Evolutionary conservation across 169 alveolate genomes (phyloP), one percentile per base, ranked within the genome.

Genomic region (Plasmodium coatneyi): DNA sequence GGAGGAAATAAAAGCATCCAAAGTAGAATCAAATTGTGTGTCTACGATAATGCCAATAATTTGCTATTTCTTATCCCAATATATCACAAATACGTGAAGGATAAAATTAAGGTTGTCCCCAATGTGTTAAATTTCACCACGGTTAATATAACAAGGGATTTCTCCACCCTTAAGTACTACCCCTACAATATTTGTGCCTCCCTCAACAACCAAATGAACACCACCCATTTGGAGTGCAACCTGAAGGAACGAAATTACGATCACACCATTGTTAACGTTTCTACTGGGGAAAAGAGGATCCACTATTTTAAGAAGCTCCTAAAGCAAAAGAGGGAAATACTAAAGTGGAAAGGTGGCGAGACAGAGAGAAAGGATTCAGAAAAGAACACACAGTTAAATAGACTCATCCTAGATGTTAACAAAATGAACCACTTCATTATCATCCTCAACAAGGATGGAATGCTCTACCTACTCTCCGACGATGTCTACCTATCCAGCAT

Each of bases 11-110:
- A 80, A 91, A 66, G 81, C 25, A 46, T 91, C 39, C 41, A 78
- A 22, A 81, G 76, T 52, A 91, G 83, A 81, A 91, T 91, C 71
- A 91, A 91, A 71, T 81, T 91, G n/a, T 91, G 95, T 70, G 19
- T 91, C 22, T 91, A 91, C 74, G 95, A 91, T 81, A 91, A 91
- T 91, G 52, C 25, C 14, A 91, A 91, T 43, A 91, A 91, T 91
- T 41, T 91, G 60, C 74, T 91, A 82, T 91, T 91, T 70, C 60
- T 91, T 2, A 91, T 91, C 72, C 95, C 95, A 22, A 81, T 91
- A 66, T 91, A 80, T 70, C 92, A 91, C 71, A 91, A 91, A 81
- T 81, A 81, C 54, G 92, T 80, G 14, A 91, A 78, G 54, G 92
- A 91, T 71, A 91, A 91, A 81, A 91, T 91, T 39, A 91, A 91